Evolutionary conservation across 129 eudicot genomes (phyloP), one percentile per base, ranked within the genome.

Genomic region (Chrysanthemum seticuspe): DNA sequence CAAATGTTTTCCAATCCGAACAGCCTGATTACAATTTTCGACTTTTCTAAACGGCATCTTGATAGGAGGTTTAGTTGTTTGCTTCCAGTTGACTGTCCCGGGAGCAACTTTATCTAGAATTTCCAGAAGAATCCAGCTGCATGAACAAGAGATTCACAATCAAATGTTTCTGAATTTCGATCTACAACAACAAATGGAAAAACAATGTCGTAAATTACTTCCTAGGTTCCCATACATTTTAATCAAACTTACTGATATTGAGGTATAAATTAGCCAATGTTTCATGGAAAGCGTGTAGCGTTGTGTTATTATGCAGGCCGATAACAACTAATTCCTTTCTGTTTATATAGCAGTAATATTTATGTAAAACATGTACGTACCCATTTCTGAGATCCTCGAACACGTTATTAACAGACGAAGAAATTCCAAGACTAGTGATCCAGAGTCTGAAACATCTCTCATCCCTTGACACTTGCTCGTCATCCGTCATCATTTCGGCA

Each of bases 401-500:
- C 67, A 94, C 74, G 74, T 90, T 90, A 72, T 94, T 84, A 73
- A 94, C 91, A 76, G 88, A 83, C 14, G 96, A 73, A 65, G 84
- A 36, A 75, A 88, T 90, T 75, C 98, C 97, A 70, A 94, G 86
- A 82, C 97, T 90, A 71, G 90, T 90, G 67, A 88, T 94, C 98
- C 98, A 94, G 52, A 94, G 81, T 55, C 97, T 83, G 76, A 84
- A 94, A 76, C 98, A 94, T 79, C 97, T 90, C 85, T 90, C 98
- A 31, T 94, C 98, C 79, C 96, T 94, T 10, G 97, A 94, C 54
- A 88, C 88, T 77, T 84, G 86, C 56, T 84, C 98, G 70, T 94
- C 98, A 73, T 94, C 98, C 7, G 83, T 76, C 96, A 90, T 94
- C 97, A 94, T 94, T 86, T 90, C 98, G 12, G 97, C 98, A 83